Conservation (phyloP, 192 early-diverging fungal species). For the Entomortierella parvispora region DNA sequence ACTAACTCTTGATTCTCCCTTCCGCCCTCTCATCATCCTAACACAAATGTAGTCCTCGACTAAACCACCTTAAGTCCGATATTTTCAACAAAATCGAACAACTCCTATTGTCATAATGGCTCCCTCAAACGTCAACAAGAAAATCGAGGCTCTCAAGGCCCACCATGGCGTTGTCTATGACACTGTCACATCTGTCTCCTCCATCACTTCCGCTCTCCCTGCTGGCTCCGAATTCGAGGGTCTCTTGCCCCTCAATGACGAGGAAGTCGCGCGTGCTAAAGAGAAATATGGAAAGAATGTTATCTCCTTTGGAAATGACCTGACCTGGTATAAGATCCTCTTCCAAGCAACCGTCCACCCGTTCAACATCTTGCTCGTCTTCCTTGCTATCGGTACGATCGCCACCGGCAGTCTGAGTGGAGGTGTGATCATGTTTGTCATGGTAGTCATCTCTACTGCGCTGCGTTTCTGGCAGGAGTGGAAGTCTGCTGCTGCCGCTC, state of each 20-base stretch:
- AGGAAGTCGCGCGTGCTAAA: slow-evolving; percentile 20
- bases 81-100: no score
- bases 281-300: slow-evolving; percentile 26
- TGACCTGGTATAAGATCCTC: slow-evolving; percentile 44
- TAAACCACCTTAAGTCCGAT: slow-evolving; percentile 40
- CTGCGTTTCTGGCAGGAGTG: slow-evolving; percentile 58
- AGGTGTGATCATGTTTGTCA: slow-evolving; percentile 43
- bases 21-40: no score
- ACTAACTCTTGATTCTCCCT: no score
- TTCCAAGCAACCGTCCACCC: slow-evolving; percentile 53
- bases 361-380: slow-evolving; percentile 51
- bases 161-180: slow-evolving; percentile 30
- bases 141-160: slow-evolving; percentile 9
- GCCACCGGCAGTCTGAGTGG: slow-evolving; percentile 22
- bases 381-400: slow-evolving; percentile 39
- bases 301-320: slow-evolving; percentile 22
- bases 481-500: slow-evolving; percentile 42
- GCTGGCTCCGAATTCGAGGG: neutral
- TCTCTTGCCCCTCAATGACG: slow-evolving; percentile 30
- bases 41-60: slow-evolving; percentile 13
- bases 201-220: neutral
- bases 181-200: slow-evolving; percentile 9
- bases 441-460: slow-evolving; percentile 50
- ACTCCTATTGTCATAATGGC: no score
- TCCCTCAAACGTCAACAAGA: slow-evolving; percentile 1